These are phyloP conservation scores for Ascochyta koolunga DNA, from an alignment of 2,329 filamentous ascomycete species.

Conservation along the genomic window DNA sequence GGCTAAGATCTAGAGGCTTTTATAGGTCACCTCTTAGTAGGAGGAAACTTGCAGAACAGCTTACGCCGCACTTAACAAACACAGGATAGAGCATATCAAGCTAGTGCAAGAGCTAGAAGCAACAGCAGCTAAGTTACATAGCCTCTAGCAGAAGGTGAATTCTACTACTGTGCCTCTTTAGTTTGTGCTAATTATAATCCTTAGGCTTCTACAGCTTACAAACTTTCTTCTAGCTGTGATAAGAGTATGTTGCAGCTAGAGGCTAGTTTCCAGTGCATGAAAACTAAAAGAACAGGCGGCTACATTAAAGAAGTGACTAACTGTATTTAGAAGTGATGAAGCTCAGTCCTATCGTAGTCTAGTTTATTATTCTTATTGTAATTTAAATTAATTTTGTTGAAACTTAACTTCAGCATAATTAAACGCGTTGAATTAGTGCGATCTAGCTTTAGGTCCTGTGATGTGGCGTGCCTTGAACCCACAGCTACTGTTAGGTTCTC, in stretches of 20 bases:
- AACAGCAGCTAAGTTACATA: not conserved
- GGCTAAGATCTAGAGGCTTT: not conserved
- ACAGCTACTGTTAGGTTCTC: not conserved
- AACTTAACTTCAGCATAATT: not conserved
- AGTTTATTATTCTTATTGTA: not conserved
- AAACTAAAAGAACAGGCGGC: not conserved
- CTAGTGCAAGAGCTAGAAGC: slow-evolving; percentile 1
- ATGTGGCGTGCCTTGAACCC: not conserved
- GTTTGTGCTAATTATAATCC: not conserved
- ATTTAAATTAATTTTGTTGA: too few species aligned
- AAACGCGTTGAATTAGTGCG: not conserved
- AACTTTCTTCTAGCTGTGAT: not conserved
- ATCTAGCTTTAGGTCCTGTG: not conserved
- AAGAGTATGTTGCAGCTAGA: not conserved
- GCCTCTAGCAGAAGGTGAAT: not conserved
- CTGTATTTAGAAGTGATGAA: not conserved
- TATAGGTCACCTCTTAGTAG: slow-evolving; percentile 1
- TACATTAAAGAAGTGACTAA: not conserved
- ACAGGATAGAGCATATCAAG: not conserved
- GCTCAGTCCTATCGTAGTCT: not conserved
- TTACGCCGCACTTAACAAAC: not conserved
- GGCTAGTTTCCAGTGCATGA: not conserved
- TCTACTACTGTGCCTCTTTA: not conserved
- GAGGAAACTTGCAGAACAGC: not conserved
- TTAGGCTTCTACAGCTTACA: not conserved